Conservation (phyloP, 495 filamentous ascomycete genomes). For the Neohortaea acidophila region DNA sequence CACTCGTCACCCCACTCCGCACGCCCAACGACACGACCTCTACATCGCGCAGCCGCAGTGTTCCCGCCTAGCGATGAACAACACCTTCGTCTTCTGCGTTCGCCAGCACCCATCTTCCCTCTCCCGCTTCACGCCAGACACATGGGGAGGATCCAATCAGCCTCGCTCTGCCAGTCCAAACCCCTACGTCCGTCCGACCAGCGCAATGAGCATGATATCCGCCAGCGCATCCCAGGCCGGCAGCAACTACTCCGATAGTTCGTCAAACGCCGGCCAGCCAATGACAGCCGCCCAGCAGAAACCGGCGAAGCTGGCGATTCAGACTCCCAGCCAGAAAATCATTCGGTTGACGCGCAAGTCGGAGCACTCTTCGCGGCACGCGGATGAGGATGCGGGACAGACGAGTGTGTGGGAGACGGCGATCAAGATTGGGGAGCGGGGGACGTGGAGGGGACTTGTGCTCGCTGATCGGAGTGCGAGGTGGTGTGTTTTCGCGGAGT, state of each 20-base stretch:
- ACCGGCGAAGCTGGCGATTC: slow-evolving; percentile 89
- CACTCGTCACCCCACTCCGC: slow-evolving; percentile 84
- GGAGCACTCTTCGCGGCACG: slow-evolving; percentile 34
- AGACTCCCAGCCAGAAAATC: slow-evolving; percentile 91
- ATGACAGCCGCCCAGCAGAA: slow-evolving; percentile 40
- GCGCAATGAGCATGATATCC: slow-evolving; percentile 67
- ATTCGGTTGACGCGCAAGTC: slow-evolving; percentile 77
- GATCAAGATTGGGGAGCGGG: slow-evolving; percentile 85
- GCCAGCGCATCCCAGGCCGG: slow-evolving; percentile 40
- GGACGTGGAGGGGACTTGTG: slow-evolving; percentile 83
- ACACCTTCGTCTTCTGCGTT: slow-evolving; percentile 93
- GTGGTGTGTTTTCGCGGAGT: slow-evolving; percentile 98
- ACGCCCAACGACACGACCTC: slow-evolving; percentile 88
- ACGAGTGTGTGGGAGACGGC: slow-evolving; percentile 85
- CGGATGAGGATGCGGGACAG: slow-evolving; percentile 42
- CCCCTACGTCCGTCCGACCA: slow-evolving; percentile 56
- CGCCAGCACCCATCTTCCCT: slow-evolving; percentile 74
- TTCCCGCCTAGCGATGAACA: slow-evolving; percentile 68
- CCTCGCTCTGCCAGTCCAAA: slow-evolving; percentile 26
- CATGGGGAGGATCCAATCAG: slow-evolving; percentile 4
- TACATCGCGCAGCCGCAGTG: slow-evolving; percentile 95
- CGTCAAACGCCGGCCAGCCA: neutral
- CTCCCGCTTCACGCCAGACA: slow-evolving; percentile 34
- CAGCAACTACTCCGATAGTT: slow-evolving; percentile 26
- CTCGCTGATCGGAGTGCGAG: slow-evolving; percentile 86